These are phyloP conservation scores for Glonium stellatum DNA, from an alignment of 495 filamentous ascomycete genomes.

Conservation along the genomic window DNA sequence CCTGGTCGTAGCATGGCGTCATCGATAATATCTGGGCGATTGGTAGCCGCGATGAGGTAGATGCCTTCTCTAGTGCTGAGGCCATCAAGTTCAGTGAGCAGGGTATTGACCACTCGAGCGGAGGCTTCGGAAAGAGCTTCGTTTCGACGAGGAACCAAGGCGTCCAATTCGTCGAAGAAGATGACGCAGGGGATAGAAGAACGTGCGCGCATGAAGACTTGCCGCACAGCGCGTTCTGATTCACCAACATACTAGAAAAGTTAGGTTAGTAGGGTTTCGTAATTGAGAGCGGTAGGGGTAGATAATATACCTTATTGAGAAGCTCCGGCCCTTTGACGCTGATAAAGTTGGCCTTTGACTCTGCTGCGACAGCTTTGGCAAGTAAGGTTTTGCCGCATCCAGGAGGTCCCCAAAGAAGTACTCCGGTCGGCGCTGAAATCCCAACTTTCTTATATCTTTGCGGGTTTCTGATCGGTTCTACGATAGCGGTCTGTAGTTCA, in stretches of 20 bases:
- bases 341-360: constrained; percentile 95
- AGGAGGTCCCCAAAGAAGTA: constrained; percentile 93
- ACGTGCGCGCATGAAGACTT: constrained; percentile 84
- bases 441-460: constrained; percentile 74
- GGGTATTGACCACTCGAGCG: constrained; percentile 86
- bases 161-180: constrained; percentile 97
- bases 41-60: constrained; percentile 92
- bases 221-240: constrained; percentile 83
- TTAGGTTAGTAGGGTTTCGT: background rate
- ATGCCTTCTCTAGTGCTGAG: constrained; percentile 74
- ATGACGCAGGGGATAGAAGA: constrained; percentile 86
- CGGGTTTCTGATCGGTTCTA: constrained; percentile 83
- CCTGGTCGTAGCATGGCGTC: constrained; percentile 91
- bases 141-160: constrained; percentile 78
- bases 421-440: constrained; percentile 80
- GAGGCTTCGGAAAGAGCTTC: constrained; percentile 75
- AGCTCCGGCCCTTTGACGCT: constrained; percentile 93
- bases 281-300: background rate
- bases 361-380: constrained; percentile 93
- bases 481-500: constrained; percentile 78
- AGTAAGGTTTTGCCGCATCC: constrained; percentile 96
- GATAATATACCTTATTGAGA: constrained; percentile 58
- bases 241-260: constrained; percentile 69
- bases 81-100: constrained; percentile 94
- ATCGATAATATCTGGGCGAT: constrained; percentile 93